Evolutionary conservation across 2,329 filamentous ascomycete genomes (phyloP).

Genomic region (Acarospora socialis): DNA sequence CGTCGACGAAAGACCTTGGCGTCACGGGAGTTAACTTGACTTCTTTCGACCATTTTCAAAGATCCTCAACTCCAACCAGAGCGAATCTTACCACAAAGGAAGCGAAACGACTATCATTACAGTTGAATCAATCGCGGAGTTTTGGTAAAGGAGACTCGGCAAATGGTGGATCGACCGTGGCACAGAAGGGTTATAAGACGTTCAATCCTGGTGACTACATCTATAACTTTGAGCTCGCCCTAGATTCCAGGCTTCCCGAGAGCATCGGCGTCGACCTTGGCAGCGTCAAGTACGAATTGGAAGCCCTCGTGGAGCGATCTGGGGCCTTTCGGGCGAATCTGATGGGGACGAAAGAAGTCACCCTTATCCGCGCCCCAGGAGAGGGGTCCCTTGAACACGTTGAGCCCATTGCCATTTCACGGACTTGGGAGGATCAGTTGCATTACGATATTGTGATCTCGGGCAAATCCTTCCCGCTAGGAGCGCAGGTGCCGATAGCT

Average conservation of each 20-base stretch:
- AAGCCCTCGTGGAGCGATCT: slow-evolving; percentile 70
- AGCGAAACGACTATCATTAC: slow-evolving; percentile 57
- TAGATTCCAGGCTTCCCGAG: slow-evolving; percentile 67
- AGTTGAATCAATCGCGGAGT: slow-evolving; percentile 69
- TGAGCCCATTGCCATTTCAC: slow-evolving; percentile 83
- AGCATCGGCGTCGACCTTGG: slow-evolving; percentile 79
- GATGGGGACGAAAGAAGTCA: slow-evolving; percentile 66
- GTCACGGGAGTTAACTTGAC: slow-evolving; percentile 22
- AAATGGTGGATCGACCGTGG: slow-evolving; percentile 39
- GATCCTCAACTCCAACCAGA: slow-evolving; percentile 29
- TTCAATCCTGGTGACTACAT: slow-evolving; percentile 64
- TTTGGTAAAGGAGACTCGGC: slow-evolving; percentile 66
- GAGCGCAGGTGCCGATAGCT: slow-evolving; percentile 75
- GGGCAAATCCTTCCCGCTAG: slow-evolving; percentile 84
- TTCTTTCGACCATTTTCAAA: slow-evolving; percentile 30
- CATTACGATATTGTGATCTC: slow-evolving; percentile 95
- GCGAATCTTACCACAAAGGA: slow-evolving; percentile 34
- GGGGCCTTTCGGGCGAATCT: slow-evolving; percentile 85
- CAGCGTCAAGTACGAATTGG: slow-evolving; percentile 75
- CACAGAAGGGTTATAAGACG: slow-evolving; percentile 70
- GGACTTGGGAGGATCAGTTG: slow-evolving; percentile 88
- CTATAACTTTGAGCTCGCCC: slow-evolving; percentile 66
- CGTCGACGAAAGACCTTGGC: slow-evolving; percentile 20
- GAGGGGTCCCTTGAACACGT: slow-evolving; percentile 81
- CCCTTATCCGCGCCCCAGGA: slow-evolving; percentile 69